Percentiles rank a stretch among this genome's conserved stretches.
Conservation (phyloP, 169 alveolate species). For the Eimeria tenella region DNA sequence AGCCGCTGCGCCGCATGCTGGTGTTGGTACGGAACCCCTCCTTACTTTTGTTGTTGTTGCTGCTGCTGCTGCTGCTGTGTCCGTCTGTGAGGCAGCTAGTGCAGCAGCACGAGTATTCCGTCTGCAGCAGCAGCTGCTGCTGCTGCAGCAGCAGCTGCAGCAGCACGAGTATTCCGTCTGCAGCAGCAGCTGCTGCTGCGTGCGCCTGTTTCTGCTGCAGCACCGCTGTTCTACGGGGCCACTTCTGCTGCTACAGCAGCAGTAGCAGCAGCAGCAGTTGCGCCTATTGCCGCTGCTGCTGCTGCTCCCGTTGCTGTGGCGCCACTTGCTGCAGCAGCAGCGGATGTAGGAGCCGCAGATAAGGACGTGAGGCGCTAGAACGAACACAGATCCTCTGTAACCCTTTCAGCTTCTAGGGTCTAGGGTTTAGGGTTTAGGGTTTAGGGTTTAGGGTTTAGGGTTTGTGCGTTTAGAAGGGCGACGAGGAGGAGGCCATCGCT, state of each 20-base stretch:
- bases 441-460: no score
- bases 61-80: background rate
- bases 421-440: slow-evolving; percentile 1
- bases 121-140: background rate
- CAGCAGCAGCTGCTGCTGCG: background rate
- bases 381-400: background rate
- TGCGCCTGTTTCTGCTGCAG: slow-evolving; percentile 14
- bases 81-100: background rate
- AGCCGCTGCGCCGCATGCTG: background rate
- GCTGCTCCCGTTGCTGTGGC: slow-evolving; percentile 1
- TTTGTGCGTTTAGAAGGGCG: background rate
- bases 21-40: background rate
- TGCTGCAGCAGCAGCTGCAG: background rate
- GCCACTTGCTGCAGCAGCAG: background rate
- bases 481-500: slow-evolving; percentile 50
- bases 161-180: background rate
- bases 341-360: background rate
- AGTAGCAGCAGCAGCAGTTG: slow-evolving; percentile 12
- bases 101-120: background rate
- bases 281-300: background rate
- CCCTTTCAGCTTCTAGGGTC: background rate
- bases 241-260: slow-evolving; percentile 36
- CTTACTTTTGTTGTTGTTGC: background rate
- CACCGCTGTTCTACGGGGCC: background rate
- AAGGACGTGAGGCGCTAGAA: background rate